Percentiles rank a stretch among this genome's conserved stretches.
Conservation (phyloP, 257 asterid genomes). For the Capsicum baccatum region DNA sequence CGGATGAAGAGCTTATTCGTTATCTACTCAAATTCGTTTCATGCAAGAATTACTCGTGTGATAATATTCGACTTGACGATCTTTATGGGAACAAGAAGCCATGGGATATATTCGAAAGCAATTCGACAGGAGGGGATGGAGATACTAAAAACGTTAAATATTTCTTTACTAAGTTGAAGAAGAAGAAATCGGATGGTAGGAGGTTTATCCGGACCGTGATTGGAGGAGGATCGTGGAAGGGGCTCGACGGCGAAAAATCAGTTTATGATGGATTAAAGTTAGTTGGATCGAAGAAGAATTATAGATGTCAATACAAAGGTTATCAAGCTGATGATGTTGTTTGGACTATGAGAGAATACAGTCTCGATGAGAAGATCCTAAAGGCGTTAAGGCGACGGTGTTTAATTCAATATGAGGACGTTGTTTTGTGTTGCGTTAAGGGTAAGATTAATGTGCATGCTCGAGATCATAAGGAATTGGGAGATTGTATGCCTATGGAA, state of each 20-base stretch:
- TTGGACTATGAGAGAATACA: slow-evolving; percentile 11
- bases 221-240: not conserved
- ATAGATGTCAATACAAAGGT: not conserved
- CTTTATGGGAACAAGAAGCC: not conserved
- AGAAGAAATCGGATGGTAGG: not conserved
- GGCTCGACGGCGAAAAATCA: not conserved
- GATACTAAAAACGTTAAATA: not conserved
- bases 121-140: too few relatives aligned
- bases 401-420: not conserved
- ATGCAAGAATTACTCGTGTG: not conserved
- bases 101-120: not conserved
- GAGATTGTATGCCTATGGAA: not conserved
- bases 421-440: not conserved
- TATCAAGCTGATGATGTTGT: not conserved
- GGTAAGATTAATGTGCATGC: not conserved
- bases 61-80: not conserved
- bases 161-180: not conserved
- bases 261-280: not conserved
- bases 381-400: not conserved
- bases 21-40: not conserved
- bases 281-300: not conserved
- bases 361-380: not conserved
- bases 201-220: not conserved
- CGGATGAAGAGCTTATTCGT: not conserved
- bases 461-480: too few relatives aligned